Base-by-base conservation (phyloP, 768 basidiomycete species). In the Kondoa subrosea region DNA sequence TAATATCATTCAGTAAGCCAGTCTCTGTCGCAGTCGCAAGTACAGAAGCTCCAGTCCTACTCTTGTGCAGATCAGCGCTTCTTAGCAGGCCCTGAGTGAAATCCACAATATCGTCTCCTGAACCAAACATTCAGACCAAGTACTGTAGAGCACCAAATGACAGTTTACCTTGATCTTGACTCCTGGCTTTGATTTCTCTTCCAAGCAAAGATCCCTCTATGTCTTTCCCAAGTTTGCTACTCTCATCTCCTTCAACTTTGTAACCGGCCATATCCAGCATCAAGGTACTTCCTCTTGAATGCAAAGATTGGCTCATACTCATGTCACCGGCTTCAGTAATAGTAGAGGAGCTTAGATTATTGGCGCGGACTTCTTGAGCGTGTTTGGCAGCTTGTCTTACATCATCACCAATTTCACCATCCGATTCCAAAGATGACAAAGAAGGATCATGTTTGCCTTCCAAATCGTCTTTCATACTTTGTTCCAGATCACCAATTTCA, bases 221-320 rank as follows among this genome's bases (percentile, higher is more conserved):
- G 17, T 57, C 68, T 58, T 67, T 67, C 12, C 34, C 66, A n/a
- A n/a, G n/a, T 15, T 70, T 33, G 34, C 63, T 57, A 27, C 69
- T 61, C 34, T 70, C 64, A 61, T 70, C 79, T 25, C 75, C 69
- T 25, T 76, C 74, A 0, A 83, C 78, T 76, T 89, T 86, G 76
- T 93, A 93, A 0, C 90, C 91, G 65, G 85, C 83, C 73, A 84
- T 83, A 72, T 95, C 91, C 33, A 92, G 80, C 17, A 88, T 86
- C 61, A 91, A 80, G 71, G 85, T 88, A 88, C 70, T 4, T 34
- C 4, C 17, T 17, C 17, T 25, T 4, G 62, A 32, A 14, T 27
- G 27, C 15, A 27, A 3, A 32, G 25, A 29, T 14, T 27, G 31
- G 12, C 25, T 27, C 31, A 21, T 4, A 60, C 58, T 60, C 15